phyloP scores from a whole-genome alignment of 768 basidiomycete genomes.

The Boletus fagicola region DNA sequence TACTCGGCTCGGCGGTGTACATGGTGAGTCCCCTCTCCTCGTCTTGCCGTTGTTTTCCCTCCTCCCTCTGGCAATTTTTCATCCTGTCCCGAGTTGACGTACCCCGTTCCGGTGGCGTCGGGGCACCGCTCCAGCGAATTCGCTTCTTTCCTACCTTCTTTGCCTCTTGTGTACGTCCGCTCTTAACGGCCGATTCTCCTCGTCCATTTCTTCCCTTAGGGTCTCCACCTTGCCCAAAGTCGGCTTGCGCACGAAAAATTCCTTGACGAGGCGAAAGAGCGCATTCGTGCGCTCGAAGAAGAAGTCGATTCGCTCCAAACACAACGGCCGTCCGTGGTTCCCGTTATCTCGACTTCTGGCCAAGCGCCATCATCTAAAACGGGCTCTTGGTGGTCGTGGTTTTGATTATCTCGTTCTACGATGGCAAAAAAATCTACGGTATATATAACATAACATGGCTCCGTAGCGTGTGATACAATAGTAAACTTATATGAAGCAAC shows the following conservation, averaged over 20 bases:
- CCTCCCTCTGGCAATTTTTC: conserved; percentile 5
- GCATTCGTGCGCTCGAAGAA: conserved; percentile 54
- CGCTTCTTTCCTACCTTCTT: conserved; percentile 3
- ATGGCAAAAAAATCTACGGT: conserved; percentile 9
- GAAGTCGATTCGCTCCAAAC: conserved; percentile 48
- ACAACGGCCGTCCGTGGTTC: conserved; percentile 4
- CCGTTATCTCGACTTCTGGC: not conserved
- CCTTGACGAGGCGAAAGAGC: conserved; percentile 57
- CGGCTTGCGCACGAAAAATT: conserved; percentile 70
- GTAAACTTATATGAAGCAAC: conserved; percentile 5
- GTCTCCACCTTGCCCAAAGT: conserved; percentile 60
- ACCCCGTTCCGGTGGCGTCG: conserved; percentile 10
- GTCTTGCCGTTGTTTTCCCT: not conserved
- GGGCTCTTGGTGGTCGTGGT: conserved; percentile 26
- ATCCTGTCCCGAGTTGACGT: not conserved
- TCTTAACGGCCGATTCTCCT: conserved; percentile 13
- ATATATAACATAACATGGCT: conserved; percentile 12
- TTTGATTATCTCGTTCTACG: not conserved
- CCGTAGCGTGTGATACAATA: not conserved
- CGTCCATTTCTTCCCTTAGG: conserved; percentile 38
- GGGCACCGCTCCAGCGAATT: conserved; percentile 2
- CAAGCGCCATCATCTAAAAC: conserved; percentile 1
- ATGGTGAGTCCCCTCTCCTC: conserved; percentile 44
- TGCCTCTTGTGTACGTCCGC: not conserved
- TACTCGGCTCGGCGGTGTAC: conserved; percentile 79